These are phyloP conservation scores for Garcia nutans DNA, from an alignment of 345 rosid genomes.

Conservation along the genomic window DNA sequence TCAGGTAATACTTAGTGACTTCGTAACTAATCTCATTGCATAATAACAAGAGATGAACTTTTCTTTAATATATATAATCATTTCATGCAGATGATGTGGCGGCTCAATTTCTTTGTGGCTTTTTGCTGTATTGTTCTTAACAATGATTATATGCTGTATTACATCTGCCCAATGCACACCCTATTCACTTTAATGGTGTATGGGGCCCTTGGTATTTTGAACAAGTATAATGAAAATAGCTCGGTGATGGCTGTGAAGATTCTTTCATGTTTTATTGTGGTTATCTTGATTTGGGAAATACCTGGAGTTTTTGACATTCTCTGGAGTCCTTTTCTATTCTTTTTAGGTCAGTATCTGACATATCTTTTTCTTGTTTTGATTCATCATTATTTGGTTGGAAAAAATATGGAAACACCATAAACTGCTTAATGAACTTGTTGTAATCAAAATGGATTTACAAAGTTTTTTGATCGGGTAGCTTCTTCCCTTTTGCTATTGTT, in stretches of 20 bases:
- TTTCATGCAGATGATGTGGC: constrained; percentile 98
- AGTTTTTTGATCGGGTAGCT: not conserved
- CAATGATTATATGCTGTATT: constrained; percentile 93
- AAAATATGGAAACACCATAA: not conserved
- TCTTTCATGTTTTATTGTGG: constrained; percentile 75
- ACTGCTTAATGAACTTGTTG: constrained; percentile 1
- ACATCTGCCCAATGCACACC: constrained; percentile 98
- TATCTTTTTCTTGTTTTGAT: constrained; percentile 9
- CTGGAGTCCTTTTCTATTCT: constrained; percentile 75
- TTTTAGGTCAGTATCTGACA: constrained; percentile 54
- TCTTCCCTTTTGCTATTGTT: not conserved
- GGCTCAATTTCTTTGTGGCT: constrained; percentile 89
- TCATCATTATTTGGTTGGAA: constrained; percentile 4
- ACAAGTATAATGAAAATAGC: constrained; percentile 80
- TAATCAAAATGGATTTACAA: not conserved
- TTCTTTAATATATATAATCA: not conserved
- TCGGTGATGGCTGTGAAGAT: constrained; percentile 88
- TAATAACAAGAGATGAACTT: constrained; percentile 6
- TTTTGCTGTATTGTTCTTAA: constrained; percentile 85
- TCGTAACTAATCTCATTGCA: constrained; percentile 7
- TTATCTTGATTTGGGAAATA: constrained; percentile 88
- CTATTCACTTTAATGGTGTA: constrained; percentile 94
- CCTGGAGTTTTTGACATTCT: constrained; percentile 79
- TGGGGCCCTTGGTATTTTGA: constrained; percentile 85
- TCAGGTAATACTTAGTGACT: constrained; percentile 56